Evolutionary conservation across 2,329 filamentous ascomycete genomes (phyloP).

Genomic region (Sporothrix sp.): DNA sequence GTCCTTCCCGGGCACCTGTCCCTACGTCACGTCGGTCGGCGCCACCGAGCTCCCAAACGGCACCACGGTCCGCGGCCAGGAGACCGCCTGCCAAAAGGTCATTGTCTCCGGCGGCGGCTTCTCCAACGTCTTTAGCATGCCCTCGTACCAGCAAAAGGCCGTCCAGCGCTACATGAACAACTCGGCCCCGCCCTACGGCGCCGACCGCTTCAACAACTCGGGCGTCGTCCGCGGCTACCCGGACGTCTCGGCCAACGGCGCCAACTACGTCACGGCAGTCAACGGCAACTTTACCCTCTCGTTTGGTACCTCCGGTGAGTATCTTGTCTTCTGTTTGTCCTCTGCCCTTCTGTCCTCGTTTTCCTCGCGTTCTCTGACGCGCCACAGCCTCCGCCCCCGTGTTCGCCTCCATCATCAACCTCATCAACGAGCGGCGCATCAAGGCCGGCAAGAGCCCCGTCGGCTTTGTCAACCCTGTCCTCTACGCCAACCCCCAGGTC

Average conservation of each 20-base stretch:
- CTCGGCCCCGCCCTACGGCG: constrained; percentile 32
- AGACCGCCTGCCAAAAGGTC: constrained; percentile 36
- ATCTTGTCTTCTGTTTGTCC: neutral
- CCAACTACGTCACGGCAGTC: constrained; percentile 15
- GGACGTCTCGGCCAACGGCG: constrained; percentile 8
- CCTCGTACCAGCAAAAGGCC: constrained; percentile 30
- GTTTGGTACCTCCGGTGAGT: constrained; percentile 37
- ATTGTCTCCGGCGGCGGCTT: constrained; percentile 39
- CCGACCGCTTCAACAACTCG: constrained; percentile 32
- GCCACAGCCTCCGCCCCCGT: constrained; percentile 40
- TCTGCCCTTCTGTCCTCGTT: neutral
- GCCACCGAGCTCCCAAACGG: constrained; percentile 36
- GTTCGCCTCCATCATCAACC: constrained; percentile 47
- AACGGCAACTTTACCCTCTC: constrained; percentile 29
- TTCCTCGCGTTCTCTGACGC: no score
- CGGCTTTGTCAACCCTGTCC: constrained; percentile 27
- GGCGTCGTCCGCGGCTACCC: constrained; percentile 23
- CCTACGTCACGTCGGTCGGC: constrained; percentile 42
- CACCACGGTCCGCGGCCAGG: constrained; percentile 29
- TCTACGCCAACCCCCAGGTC: constrained; percentile 23
- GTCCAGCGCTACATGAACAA: constrained; percentile 21
- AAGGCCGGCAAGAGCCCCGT: constrained; percentile 33
- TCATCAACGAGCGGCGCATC: constrained; percentile 55
- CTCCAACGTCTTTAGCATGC: constrained; percentile 35
- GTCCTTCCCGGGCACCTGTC: constrained; percentile 37